These are phyloP conservation scores for Hyphodiscus sp. DNA, from an alignment of 2,329 filamentous ascomycete genomes.

Conservation along the genomic window DNA sequence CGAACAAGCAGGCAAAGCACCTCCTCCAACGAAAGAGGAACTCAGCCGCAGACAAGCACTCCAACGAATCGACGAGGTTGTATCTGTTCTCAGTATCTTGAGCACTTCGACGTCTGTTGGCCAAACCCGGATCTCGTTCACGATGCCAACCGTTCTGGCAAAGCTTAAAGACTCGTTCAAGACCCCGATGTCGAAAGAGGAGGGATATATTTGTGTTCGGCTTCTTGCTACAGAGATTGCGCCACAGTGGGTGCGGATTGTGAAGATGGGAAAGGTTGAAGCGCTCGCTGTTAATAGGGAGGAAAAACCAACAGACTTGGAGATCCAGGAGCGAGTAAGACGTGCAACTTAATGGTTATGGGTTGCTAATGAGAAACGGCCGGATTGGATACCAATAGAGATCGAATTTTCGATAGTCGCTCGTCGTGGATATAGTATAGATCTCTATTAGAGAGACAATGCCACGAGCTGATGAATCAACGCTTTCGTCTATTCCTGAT, in stretches of 20 bases:
- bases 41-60: constrained; percentile 58
- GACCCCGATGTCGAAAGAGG: constrained; percentile 38
- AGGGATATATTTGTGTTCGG: constrained; percentile 40
- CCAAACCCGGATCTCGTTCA: constrained; percentile 56
- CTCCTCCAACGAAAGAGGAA: constrained; percentile 45
- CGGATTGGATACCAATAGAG: not conserved
- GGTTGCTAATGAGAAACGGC: not conserved
- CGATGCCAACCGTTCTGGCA: constrained; percentile 54
- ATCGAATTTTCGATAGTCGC: not conserved
- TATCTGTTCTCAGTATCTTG: constrained; percentile 61
- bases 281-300: constrained; percentile 39
- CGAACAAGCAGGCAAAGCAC: constrained; percentile 38
- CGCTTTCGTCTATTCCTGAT: constrained; percentile 7
- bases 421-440: not conserved
- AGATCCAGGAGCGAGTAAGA: constrained; percentile 23
- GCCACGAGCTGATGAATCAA: constrained; percentile 9
- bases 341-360: constrained; percentile 9
- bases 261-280: constrained; percentile 38
- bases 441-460: not conserved
- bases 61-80: constrained; percentile 61
- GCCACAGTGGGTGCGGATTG: constrained; percentile 43
- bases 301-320: constrained; percentile 21
- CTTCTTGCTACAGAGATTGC: constrained; percentile 40
- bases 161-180: constrained; percentile 62
- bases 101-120: constrained; percentile 44